These are phyloP conservation scores for Apocynum venetum DNA, from an alignment of 257 asterid species.

Conservation along the genomic window DNA sequence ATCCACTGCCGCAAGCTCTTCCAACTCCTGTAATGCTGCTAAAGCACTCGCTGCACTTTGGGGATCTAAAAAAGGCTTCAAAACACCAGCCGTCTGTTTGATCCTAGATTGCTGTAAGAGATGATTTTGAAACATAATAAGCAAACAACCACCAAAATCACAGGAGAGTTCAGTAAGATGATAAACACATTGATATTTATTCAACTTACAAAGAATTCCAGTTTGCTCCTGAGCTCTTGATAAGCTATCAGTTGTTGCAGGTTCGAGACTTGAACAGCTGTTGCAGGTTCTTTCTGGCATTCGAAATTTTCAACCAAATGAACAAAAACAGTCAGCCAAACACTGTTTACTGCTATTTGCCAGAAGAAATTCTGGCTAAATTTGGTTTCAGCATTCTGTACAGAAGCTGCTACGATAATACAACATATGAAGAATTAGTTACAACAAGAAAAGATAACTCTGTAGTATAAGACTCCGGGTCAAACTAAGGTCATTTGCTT, in stretches of 20 bases:
- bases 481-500: background rate
- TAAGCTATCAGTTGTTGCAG: slow-evolving; percentile 50
- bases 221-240: slow-evolving; percentile 45
- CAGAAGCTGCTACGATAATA: background rate
- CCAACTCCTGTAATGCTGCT: slow-evolving; percentile 53
- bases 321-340: slow-evolving; percentile 2
- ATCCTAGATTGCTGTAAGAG: slow-evolving; percentile 52
- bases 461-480: background rate
- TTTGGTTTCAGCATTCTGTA: background rate
- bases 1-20: slow-evolving; percentile 31
- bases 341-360: background rate
- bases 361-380: background rate
- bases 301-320: slow-evolving; percentile 14
- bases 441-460: background rate
- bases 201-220: slow-evolving; percentile 55
- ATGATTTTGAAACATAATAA: background rate
- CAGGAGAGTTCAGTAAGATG: background rate
- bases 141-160: background rate
- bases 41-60: slow-evolving; percentile 41
- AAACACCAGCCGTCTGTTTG: slow-evolving; percentile 33
- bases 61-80: slow-evolving; percentile 50
- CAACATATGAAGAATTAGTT: background rate
- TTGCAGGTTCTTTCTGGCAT: slow-evolving; percentile 36
- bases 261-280: slow-evolving; percentile 27
- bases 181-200: background rate